Conservation (phyloP, 129 eudicot species). For the Arctium minus region DNA sequence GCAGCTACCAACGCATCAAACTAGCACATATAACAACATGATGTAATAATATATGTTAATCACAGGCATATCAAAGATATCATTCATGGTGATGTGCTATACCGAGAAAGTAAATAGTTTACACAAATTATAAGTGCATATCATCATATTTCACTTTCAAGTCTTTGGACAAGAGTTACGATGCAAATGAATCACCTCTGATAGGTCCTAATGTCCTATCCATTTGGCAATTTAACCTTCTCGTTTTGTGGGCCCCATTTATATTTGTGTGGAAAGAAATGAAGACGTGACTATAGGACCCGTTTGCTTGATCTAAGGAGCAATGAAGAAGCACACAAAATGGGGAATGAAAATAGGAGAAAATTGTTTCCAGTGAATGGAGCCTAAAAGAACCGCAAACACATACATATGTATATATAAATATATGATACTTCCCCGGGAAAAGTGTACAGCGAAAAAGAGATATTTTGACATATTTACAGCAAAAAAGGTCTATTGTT, state of each 20-base stretch:
- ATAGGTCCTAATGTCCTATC: not conserved
- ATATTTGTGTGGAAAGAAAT: not conserved
- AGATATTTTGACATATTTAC: not conserved
- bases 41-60: not conserved
- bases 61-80: not conserved
- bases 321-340: not conserved
- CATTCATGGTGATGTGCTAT: not conserved
- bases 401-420: not conserved
- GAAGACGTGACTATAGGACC: not conserved
- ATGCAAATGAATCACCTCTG: not conserved
- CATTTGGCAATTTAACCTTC: not conserved
- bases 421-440: not conserved
- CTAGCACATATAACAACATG: constrained; percentile 28
- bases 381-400: not conserved
- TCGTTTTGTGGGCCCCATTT: not conserved
- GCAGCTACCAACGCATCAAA: constrained; percentile 75
- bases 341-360: not conserved
- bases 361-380: not conserved
- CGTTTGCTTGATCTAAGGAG: not conserved
- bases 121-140: not conserved
- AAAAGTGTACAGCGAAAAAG: too few species aligned
- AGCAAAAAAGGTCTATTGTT: not conserved
- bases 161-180: not conserved
- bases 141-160: not conserved
- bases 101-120: not conserved